These are phyloP conservation scores for Delitschia confertaspora DNA, from an alignment of 495 filamentous ascomycete species.

Conservation along the genomic window DNA sequence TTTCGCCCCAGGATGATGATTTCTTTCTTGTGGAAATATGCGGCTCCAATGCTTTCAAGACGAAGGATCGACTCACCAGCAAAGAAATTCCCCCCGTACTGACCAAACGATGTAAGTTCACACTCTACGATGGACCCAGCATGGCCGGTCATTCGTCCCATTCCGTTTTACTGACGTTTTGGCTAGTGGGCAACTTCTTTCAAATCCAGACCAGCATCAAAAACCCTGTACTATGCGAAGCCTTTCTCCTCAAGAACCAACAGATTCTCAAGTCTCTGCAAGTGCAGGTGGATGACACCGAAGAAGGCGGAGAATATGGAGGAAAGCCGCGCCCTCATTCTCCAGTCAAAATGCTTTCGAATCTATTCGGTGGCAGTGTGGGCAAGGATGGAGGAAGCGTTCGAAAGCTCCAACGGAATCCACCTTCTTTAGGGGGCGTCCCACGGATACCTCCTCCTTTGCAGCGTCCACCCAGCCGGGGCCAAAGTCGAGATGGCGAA, in stretches of 20 bases:
- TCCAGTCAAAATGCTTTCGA: slow-evolving; percentile 85
- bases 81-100: slow-evolving; percentile 63
- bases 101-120: slow-evolving; percentile 57
- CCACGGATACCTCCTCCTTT: slow-evolving; percentile 30
- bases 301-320: slow-evolving; percentile 50
- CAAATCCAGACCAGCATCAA: slow-evolving; percentile 58
- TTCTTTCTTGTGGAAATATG: slow-evolving; percentile 52
- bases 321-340: slow-evolving; percentile 62
- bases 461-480: slow-evolving; percentile 19
- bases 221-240: slow-evolving; percentile 57
- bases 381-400: slow-evolving; percentile 28
- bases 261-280: slow-evolving; percentile 67
- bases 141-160: slow-evolving; percentile 19
- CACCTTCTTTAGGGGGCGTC: slow-evolving; percentile 28
- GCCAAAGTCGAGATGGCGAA: slow-evolving; percentile 28
- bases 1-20: slow-evolving; percentile 34
- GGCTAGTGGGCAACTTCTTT: slow-evolving; percentile 56
- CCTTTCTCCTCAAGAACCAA: slow-evolving; percentile 56
- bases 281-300: slow-evolving; percentile 41
- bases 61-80: slow-evolving; percentile 57
- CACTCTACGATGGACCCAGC: neutral
- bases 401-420: slow-evolving; percentile 28
- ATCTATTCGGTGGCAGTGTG: slow-evolving; percentile 51
- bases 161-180: no score
- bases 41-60: slow-evolving; percentile 51